Percentiles rank a stretch among this genome's conserved stretches.
These are phyloP conservation scores for Fusarium austroafricanum DNA, from an alignment of 2,329 filamentous ascomycete species.

Conservation along the genomic window DNA sequence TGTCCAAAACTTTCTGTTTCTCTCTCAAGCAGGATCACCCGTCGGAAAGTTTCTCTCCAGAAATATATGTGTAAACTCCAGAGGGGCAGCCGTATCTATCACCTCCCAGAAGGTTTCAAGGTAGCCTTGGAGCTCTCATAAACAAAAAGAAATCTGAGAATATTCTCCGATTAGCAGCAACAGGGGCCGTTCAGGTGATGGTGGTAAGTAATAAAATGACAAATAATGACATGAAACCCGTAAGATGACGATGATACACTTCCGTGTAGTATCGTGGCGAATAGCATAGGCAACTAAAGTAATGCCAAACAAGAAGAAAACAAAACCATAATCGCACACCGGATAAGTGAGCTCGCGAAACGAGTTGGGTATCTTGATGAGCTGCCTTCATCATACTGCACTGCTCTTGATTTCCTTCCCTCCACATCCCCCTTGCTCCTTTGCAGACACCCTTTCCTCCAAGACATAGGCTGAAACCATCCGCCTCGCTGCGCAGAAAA, in stretches of 20 bases:
- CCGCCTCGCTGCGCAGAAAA: constrained; percentile 28
- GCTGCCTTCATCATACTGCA: constrained; percentile 46
- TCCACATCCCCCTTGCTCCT: constrained; percentile 20
- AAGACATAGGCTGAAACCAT: constrained; percentile 27
- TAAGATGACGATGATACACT: constrained; percentile 32
- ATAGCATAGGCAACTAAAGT: constrained; percentile 29
- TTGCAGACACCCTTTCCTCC: constrained; percentile 16
- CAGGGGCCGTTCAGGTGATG: constrained; percentile 13
- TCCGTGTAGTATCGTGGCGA: constrained; percentile 24
- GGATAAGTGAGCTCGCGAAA: constrained; percentile 52
- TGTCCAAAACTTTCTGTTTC: constrained; percentile 20
- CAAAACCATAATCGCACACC: constrained; percentile 48
- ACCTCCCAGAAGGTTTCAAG: not conserved
- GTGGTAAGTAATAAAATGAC: constrained; percentile 25
- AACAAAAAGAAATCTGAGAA: constrained; percentile 10
- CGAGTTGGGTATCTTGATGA: constrained; percentile 57
- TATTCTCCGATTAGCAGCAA: not conserved
- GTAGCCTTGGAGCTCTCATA: constrained; percentile 11
- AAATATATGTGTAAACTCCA: constrained; percentile 24
- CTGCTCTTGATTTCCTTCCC: constrained; percentile 39
- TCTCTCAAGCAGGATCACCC: constrained; percentile 7
- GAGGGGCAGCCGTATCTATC: constrained; percentile 10
- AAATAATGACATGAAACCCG: constrained; percentile 32
- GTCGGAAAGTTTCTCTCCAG: constrained; percentile 18
- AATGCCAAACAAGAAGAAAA: constrained; percentile 42